Conservation (phyloP, 148 eudicot genomes). For the Suaeda aralocaspica region DNA sequence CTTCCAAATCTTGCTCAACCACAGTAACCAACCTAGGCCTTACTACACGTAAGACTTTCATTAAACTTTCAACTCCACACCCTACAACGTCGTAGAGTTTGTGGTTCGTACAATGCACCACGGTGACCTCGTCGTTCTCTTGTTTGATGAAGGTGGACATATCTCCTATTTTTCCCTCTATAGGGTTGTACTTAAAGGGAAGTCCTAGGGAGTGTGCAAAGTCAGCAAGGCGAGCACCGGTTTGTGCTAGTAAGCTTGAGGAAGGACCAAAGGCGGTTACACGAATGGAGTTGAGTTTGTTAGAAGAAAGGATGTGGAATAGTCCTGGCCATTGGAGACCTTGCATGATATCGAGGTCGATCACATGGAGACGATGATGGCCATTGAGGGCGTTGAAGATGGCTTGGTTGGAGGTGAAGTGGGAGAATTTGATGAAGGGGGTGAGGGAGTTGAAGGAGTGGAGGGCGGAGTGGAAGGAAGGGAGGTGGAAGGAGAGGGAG, state of each 20-base stretch:
- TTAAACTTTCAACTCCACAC: constrained; percentile 38
- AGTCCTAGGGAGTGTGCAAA: constrained; percentile 57
- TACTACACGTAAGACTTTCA: constrained; percentile 38
- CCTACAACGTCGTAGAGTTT: constrained; percentile 62
- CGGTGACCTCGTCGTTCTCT: constrained; percentile 32
- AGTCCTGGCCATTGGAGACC: constrained; percentile 92
- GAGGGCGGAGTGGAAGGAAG: constrained; percentile 42
- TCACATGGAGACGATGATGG: constrained; percentile 55
- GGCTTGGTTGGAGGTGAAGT: constrained; percentile 83
- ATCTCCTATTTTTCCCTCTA: constrained; percentile 66
- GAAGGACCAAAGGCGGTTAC: constrained; percentile 71
- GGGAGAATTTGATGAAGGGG: constrained; percentile 70
- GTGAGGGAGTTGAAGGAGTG: constrained; percentile 64
- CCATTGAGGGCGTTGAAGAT: constrained; percentile 58
- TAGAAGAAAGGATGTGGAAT: constrained; percentile 74
- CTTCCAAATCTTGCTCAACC: constrained; percentile 64
- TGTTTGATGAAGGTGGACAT: constrained; percentile 28
- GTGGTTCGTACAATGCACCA: constrained; percentile 81
- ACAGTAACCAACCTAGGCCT: constrained; percentile 66
- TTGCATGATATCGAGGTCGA: constrained; percentile 83
- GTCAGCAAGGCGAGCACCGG: constrained; percentile 58
- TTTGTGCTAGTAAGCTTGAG: constrained; percentile 38
- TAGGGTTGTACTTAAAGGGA: constrained; percentile 57
- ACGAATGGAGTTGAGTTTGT: too few relatives aligned
- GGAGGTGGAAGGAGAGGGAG: constrained; percentile 32